Conservation (phyloP, 2,329 filamentous ascomycete genomes). For the Cadophora luteo-olivacea region DNA sequence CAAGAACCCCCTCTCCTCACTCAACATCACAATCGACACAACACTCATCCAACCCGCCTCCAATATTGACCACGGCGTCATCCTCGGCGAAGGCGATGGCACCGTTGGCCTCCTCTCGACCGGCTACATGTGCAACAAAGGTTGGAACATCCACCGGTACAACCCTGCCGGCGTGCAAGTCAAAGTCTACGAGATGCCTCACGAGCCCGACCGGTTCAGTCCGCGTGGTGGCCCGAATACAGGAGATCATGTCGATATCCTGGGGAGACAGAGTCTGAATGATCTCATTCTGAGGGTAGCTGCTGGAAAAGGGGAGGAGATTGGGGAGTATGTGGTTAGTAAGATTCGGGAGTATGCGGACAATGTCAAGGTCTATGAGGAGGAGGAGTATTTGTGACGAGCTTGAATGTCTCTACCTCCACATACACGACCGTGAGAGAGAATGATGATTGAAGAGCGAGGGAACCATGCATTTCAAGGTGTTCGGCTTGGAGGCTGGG, state of each 20-base stretch:
- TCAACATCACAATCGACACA: slow-evolving; percentile 79
- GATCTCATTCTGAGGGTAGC: slow-evolving; percentile 88
- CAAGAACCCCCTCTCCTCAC: slow-evolving; percentile 67
- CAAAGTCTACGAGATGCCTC: slow-evolving; percentile 92
- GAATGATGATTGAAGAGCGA: not conserved
- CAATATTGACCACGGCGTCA: slow-evolving; percentile 83
- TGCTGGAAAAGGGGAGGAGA: slow-evolving; percentile 80
- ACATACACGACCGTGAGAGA: not conserved
- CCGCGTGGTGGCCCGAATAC: slow-evolving; percentile 74
- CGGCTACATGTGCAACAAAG: slow-evolving; percentile 96
- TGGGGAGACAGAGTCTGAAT: slow-evolving; percentile 87
- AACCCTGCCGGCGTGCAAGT: slow-evolving; percentile 85
- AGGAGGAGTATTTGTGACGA: slow-evolving; percentile 36
- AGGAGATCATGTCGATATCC: slow-evolving; percentile 95
- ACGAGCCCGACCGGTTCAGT: slow-evolving; percentile 92
- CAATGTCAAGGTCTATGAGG: slow-evolving; percentile 72
- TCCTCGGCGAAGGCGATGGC: slow-evolving; percentile 94
- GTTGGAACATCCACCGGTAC: slow-evolving; percentile 92
- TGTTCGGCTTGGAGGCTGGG: not conserved
- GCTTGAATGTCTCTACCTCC: not conserved
- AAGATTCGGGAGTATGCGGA: slow-evolving; percentile 84
- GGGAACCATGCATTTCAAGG: slow-evolving; percentile 1
- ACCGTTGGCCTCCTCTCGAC: slow-evolving; percentile 92
- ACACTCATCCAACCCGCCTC: slow-evolving; percentile 57
- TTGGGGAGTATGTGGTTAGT: slow-evolving; percentile 79